Evolutionary conservation across 495 filamentous ascomycete species (phyloP), one percentile per base, ranked within the genome.

Genomic region (Daldinia decipiens): DNA sequence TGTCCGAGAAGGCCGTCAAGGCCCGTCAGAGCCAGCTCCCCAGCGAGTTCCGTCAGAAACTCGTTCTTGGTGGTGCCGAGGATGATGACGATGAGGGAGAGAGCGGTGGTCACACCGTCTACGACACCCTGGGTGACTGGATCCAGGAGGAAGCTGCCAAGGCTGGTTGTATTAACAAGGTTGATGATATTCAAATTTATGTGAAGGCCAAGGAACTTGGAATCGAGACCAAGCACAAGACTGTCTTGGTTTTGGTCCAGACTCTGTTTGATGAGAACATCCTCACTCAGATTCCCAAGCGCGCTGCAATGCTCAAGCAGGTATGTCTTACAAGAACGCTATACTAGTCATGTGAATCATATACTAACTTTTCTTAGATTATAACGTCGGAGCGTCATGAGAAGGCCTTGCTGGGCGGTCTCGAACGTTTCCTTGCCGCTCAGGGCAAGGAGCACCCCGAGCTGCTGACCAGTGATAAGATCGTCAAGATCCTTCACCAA

Each of bases 361-460:
- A 47, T 67, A 68, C 82, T 86, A 79, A 87, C 72, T 58, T 43
- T 15, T 34, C 26, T 54, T 67, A 91, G 91, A 87, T 98, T 84
- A 88, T 96, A 74, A 91, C 89, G 24, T 92, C 92, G 27, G 95
- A 99, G 74, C 89, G 91, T 61, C 95, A 98, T 79, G 89, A 98
- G 83, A 97, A 95, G 87, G 94, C 95, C 58, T 90, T 99, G 80
- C 89, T 99, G n/a, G 96, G 96, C 74, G 95, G 95, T 65, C 94
- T 92, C 36, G 95, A 99, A 82, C 93, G 94, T 66, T 94, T 98
- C 71, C 86, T 98, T 56, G 82, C 82, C 67, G 67, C 79, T 34
- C 81, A 83, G 57, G 88, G 92, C 79, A 90, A 90, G 74, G 91
- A 96, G 36, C 87, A 91, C 74, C 89, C 93, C 1, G 88, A 93